Base-by-base conservation (phyloP, 768 basidiomycete species). In the Cantharellus anzutake region DNA sequence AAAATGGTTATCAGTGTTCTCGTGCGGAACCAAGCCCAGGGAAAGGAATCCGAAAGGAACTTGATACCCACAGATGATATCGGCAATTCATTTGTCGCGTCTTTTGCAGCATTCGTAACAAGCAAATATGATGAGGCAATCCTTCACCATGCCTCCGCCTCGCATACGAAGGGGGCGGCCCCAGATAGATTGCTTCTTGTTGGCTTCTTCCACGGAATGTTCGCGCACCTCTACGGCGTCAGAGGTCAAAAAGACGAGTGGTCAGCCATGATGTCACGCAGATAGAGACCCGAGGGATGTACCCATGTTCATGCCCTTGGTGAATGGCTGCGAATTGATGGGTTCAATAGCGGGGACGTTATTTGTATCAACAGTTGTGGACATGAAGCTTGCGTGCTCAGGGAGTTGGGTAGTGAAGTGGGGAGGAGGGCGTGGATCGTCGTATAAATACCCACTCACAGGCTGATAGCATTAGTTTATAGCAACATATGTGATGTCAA, bases 41-140 rank as follows among this genome's bases (percentile, higher is more conserved):
- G 35, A 59, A 38, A 4, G 58, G 4, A 14, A 5, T n/a, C 42
- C 39, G 39, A 4, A 56, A 7, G 37, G 39, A 11, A 29, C 20
- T 29, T 29, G 51, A 35, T 7, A 61, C 60, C 40, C 29, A 61
- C 60, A 61, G n/a, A 61, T 51, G 57, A 61, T 61, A 51, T 61
- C 60, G 2, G 42, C 60, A 40, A 61, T 61, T 42, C 60, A 61
- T 16, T 61, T 58, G 50, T 58, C 58, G 57, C 60, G 59, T 2
- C 60, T 58, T 41, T 61, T 58, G 42, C 59, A 61, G 60, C 57
- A 58, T 52, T 61, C 60, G 44, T 20, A 61, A 55, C 60, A 61
- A 35, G 59, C 34, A 50, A 61, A 61, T 42, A 42, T 37, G 11
- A 55, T 55, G 14, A 55, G 35, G 35, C 52, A 55, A 37, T 55